These are phyloP conservation scores for Eremomyces bilateralis DNA, from an alignment of 495 filamentous ascomycete species.

Conservation along the genomic window DNA sequence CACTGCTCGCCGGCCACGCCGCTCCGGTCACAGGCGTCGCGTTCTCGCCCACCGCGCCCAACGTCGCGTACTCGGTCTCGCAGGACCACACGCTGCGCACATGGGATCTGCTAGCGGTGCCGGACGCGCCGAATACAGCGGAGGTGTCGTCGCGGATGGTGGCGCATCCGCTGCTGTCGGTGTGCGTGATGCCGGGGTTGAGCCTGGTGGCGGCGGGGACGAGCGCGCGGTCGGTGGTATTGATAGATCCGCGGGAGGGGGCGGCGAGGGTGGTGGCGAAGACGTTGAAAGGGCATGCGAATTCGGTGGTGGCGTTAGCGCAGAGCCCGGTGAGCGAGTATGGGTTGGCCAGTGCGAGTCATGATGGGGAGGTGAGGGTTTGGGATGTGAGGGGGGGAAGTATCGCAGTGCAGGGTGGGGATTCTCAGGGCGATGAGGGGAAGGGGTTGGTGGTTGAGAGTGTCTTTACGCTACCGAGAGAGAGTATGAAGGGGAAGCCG, in stretches of 20 bases:
- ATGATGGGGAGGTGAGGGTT: slow-evolving; percentile 75
- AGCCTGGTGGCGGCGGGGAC: slow-evolving; percentile 68
- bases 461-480: slow-evolving; percentile 59
- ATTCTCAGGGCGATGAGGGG: slow-evolving; percentile 22
- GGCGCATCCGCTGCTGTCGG: slow-evolving; percentile 55
- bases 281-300: slow-evolving; percentile 73
- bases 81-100: slow-evolving; percentile 80
- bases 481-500: slow-evolving; percentile 24
- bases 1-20: slow-evolving; percentile 47
- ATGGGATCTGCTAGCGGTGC: slow-evolving; percentile 78
- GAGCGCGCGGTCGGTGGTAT: slow-evolving; percentile 63
- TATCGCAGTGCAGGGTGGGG: slow-evolving; percentile 11
- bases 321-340: slow-evolving; percentile 52
- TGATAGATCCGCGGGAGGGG: slow-evolving; percentile 67
- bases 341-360: slow-evolving; percentile 57
- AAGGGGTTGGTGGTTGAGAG: slow-evolving; percentile 48
- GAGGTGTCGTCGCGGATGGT: slow-evolving; percentile 62
- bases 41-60: slow-evolving; percentile 67
- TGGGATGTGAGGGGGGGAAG: slow-evolving; percentile 77
- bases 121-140: too few relatives aligned
- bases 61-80: slow-evolving; percentile 71
- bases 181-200: slow-evolving; percentile 42
- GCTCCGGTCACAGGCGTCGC: slow-evolving; percentile 49
- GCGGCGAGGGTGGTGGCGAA: slow-evolving; percentile 54
- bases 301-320: slow-evolving; percentile 53